Evolutionary conservation across 139 green algal genomes (phyloP).

Genomic region (Chlorella sp.): DNA sequence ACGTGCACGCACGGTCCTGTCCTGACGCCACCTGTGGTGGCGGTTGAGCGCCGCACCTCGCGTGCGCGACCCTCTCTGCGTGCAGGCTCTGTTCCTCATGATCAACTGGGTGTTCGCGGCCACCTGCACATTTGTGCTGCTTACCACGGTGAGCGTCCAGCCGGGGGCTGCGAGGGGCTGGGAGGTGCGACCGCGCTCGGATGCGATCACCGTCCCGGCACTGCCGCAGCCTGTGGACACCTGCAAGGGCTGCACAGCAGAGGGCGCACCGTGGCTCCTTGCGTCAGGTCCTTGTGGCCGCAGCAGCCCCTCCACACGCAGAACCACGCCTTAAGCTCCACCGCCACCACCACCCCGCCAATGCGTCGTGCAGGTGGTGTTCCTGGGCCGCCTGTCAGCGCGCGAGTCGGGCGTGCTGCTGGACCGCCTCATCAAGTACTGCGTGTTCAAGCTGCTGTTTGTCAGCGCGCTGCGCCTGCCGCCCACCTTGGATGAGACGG

Average conservation of each 20-base stretch:
- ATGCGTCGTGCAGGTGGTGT: slow-evolving; percentile 10
- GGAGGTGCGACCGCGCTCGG: not conserved
- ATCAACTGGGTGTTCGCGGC: slow-evolving; percentile 6
- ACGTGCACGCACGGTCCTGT: not conserved
- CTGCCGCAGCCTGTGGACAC: not conserved
- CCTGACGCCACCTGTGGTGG: not conserved
- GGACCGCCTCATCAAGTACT: slow-evolving; percentile 39
- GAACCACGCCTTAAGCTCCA: not conserved
- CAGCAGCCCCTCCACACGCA: not conserved
- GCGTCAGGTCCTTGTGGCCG: not conserved
- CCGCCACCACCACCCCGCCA: not conserved
- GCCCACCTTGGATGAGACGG: slow-evolving; percentile 13
- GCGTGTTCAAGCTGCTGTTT: slow-evolving; percentile 45
- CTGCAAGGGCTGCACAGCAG: no score
- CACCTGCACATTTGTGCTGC: not conserved
- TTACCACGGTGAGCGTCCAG: slow-evolving; percentile 2
- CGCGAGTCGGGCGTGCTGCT: slow-evolving; percentile 21
- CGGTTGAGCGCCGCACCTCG: not conserved
- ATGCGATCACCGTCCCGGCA: not conserved
- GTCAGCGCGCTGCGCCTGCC: slow-evolving; percentile 25
- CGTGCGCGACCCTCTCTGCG: not conserved
- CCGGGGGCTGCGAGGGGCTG: not conserved
- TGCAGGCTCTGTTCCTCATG: slow-evolving; percentile 1
- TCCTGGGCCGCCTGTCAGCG: slow-evolving; percentile 33
- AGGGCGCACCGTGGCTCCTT: no score